phyloP scores from a whole-genome alignment of 176 grass and related monocot species.

The Phragmites australis region DNA sequence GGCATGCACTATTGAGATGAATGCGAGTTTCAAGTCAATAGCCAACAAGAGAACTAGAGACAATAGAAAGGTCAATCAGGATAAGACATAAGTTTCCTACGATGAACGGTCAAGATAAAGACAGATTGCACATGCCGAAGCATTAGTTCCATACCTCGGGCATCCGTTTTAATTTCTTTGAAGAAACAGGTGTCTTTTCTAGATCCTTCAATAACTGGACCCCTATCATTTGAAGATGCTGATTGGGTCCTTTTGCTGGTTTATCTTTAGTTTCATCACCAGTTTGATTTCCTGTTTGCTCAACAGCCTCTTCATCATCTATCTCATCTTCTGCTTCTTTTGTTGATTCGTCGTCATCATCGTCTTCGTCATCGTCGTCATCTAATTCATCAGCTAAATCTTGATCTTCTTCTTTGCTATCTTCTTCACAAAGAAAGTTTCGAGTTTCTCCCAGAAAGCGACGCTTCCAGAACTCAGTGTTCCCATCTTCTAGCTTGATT shows the following conservation, averaged over 20 bases:
- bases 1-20: slow-evolving; percentile 21
- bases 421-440: slow-evolving; percentile 60
- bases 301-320: slow-evolving; percentile 76
- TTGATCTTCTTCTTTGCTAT: slow-evolving; percentile 48
- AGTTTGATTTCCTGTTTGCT: slow-evolving; percentile 59
- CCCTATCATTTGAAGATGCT: slow-evolving; percentile 87
- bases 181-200: slow-evolving; percentile 57
- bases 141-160: slow-evolving; percentile 50
- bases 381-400: slow-evolving; percentile 57
- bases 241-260: slow-evolving; percentile 54
- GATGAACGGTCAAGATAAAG: background rate
- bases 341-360: slow-evolving; percentile 41
- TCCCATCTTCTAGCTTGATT: slow-evolving; percentile 90
- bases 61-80: background rate
- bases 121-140: slow-evolving; percentile 3
- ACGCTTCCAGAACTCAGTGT: slow-evolving; percentile 90
- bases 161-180: slow-evolving; percentile 63
- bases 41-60: slow-evolving; percentile 3
- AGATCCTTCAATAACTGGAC: slow-evolving; percentile 85
- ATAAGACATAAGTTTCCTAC: slow-evolving; percentile 1
- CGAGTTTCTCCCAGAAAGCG: slow-evolving; percentile 90
- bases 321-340: slow-evolving; percentile 83
- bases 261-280: slow-evolving; percentile 71
- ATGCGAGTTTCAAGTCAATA: slow-evolving; percentile 1
- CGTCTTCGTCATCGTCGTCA: slow-evolving; percentile 57